These are phyloP conservation scores for Huntiella savannae DNA, from an alignment of 2,329 filamentous ascomycete genomes.

Conservation along the genomic window DNA sequence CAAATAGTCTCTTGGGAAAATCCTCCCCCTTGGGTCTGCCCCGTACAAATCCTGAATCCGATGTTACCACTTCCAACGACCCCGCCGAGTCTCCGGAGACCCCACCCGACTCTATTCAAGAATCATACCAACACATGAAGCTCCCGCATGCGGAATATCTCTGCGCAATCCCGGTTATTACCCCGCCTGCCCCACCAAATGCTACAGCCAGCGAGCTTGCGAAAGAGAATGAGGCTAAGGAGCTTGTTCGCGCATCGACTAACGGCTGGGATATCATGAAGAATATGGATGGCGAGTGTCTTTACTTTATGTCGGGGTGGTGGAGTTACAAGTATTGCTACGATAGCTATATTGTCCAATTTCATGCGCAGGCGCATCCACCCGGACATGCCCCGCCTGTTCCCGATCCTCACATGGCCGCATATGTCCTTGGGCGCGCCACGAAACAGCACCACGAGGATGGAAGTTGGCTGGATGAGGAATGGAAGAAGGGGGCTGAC, in stretches of 20 bases:
- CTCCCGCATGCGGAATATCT: slow-evolving; percentile 54
- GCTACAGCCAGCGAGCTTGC: slow-evolving; percentile 48
- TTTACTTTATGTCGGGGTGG: slow-evolving; percentile 73
- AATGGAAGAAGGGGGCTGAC: slow-evolving; percentile 15
- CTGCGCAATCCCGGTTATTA: slow-evolving; percentile 63
- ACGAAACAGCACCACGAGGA: slow-evolving; percentile 14
- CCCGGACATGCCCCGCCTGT: slow-evolving; percentile 54
- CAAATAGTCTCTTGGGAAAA: slow-evolving; percentile 37
- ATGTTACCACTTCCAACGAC: slow-evolving; percentile 21
- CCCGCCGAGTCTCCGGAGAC: slow-evolving; percentile 12
- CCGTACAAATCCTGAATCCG: slow-evolving; percentile 12
- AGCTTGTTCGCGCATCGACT: slow-evolving; percentile 56
- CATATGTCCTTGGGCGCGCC: slow-evolving; percentile 52
- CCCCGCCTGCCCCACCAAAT: slow-evolving; percentile 35
- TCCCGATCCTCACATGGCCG: slow-evolving; percentile 55
- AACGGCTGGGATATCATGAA: slow-evolving; percentile 65
- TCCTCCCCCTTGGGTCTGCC: slow-evolving; percentile 7
- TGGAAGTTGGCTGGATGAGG: slow-evolving; percentile 14
- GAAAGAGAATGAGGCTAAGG: slow-evolving; percentile 58
- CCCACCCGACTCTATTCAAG: slow-evolving; percentile 2
- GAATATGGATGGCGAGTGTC: slow-evolving; percentile 59
- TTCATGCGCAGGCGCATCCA: slow-evolving; percentile 57
- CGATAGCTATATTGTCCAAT: slow-evolving; percentile 70
- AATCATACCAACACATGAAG: slow-evolving; percentile 55
- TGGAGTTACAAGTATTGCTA: slow-evolving; percentile 96